A percentile compares a stretch with the other conserved stretches of the same genome.
phyloP scores from a whole-genome alignment of 768 basidiomycete genomes.

The Cystobasidium onofrii region DNA sequence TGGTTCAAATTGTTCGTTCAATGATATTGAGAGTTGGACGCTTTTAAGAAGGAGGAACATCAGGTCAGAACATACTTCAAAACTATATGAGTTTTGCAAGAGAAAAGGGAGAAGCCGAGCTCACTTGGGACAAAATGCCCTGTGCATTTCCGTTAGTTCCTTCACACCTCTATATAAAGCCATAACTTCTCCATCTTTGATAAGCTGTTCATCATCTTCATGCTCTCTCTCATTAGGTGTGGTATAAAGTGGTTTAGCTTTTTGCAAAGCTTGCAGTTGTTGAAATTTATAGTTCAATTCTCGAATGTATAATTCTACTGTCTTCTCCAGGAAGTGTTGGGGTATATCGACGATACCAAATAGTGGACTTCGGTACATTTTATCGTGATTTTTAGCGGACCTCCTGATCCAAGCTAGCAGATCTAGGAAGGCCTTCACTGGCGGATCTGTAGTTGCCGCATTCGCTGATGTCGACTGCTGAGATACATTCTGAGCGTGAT shows the following conservation, averaged over 20 bases:
- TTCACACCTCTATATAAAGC: conserved; percentile 71
- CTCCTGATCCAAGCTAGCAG: conserved; percentile 89
- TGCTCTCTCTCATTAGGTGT: conserved; percentile 1
- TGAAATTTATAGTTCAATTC: conserved; percentile 66
- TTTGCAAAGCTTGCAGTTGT: conserved; percentile 72
- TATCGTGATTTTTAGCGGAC: conserved; percentile 68
- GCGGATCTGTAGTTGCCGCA: conserved; percentile 52
- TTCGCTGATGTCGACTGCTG: not conserved
- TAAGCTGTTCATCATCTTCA: conserved; percentile 47
- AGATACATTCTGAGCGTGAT: not conserved
- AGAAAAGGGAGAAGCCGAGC: conserved; percentile 37
- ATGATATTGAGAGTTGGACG: conserved; percentile 54
- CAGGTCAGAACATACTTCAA: not conserved
- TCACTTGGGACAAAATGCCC: conserved; percentile 71
- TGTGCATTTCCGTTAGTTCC: conserved; percentile 66
- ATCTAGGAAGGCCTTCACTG: conserved; percentile 67
- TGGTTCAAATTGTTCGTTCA: conserved; percentile 71
- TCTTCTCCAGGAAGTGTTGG: conserved; percentile 9
- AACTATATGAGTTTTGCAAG: not conserved
- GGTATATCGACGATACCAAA: conserved; percentile 55
- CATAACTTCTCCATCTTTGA: conserved; percentile 84
- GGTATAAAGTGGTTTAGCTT: conserved; percentile 51
- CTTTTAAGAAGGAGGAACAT: not conserved
- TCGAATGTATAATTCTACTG: conserved; percentile 48
- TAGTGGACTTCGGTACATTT: conserved; percentile 74